phyloP scores from a whole-genome alignment of 2,329 filamentous ascomycete species.

The Aureobasidium sp. region DNA sequence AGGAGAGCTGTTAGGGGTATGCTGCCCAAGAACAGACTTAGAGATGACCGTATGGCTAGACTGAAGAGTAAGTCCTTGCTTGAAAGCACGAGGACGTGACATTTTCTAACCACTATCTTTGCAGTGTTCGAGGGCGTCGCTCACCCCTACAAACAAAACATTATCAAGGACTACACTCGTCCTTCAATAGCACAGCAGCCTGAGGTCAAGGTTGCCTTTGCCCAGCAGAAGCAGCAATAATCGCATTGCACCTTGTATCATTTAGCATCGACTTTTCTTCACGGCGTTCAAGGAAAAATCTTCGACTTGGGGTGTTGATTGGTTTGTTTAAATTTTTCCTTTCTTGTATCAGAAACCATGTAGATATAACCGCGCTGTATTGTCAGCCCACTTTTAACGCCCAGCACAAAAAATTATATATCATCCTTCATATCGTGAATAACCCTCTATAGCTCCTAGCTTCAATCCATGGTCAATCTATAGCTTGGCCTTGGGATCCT shows the following conservation, averaged over 20 bases:
- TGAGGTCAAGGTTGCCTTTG: slow-evolving; percentile 12
- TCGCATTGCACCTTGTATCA: neutral
- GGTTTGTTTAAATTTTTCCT: neutral
- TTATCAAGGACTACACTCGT: slow-evolving; percentile 46
- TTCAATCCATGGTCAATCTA: slow-evolving; percentile 16
- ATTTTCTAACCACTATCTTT: neutral
- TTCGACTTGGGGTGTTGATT: slow-evolving; percentile 1
- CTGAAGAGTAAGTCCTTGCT: slow-evolving; percentile 58
- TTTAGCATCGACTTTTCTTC: neutral
- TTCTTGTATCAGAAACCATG: slow-evolving; percentile 1
- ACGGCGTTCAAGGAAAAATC: slow-evolving; percentile 15
- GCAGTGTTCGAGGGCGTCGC: slow-evolving; percentile 80
- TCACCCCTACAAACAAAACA: slow-evolving; percentile 86
- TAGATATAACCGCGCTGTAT: slow-evolving; percentile 9
- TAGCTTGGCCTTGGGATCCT: slow-evolving; percentile 33
- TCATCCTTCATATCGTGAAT: neutral
- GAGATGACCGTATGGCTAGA: slow-evolving; percentile 77
- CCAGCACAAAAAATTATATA: neutral
- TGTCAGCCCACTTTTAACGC: slow-evolving; percentile 5
- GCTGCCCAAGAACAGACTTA: slow-evolving; percentile 91
- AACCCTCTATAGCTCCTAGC: neutral
- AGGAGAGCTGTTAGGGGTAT: slow-evolving; percentile 90
- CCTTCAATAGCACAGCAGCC: slow-evolving; percentile 11
- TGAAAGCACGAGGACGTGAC: neutral
- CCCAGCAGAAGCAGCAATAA: slow-evolving; percentile 6